Base-by-base conservation (phyloP, 805 yeast genomes). In the Candida pseudofarinosa region DNA sequence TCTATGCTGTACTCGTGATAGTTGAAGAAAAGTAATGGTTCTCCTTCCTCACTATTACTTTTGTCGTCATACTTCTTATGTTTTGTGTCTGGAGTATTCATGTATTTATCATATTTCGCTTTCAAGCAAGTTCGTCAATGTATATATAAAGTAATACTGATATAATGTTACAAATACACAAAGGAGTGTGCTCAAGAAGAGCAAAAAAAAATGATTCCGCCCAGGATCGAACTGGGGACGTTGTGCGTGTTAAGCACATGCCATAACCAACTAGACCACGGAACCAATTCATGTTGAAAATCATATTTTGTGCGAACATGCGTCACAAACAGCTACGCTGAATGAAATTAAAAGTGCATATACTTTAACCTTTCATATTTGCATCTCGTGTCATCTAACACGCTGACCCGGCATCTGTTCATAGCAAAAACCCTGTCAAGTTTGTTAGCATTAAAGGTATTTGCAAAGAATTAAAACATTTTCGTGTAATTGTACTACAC, bases 151-250 rank as follows among this genome's bases (percentile, higher is more conserved):
- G n/a, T n/a, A n/a, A n/a, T n/a, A n/a, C n/a, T n/a, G n/a, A n/a
- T n/a, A n/a, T 33, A 16, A 16, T 3, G 16, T 13, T 7, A 33
- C 16, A 4, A 7, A 7, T 33, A n/a, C 18, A 33, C 18, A 16
- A 33, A n/a, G n/a, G n/a, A n/a, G 14, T 17, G 26, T 35, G 38
- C 17, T 3, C 20, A 32, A 32, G 34, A 7, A 8, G 13, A 32
- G 13, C 6, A 53, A 57, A 65, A 70, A 73, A 62, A 62, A 61
- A 54, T 89, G 97, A 88, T 85, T 88, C 83, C 85, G 89, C 97
- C 97, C 97, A 90, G 97, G 97, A 88, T 91, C 97, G 97, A 91
- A 91, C 97, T 89, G 97, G 97, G 97, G 97, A 91, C 97, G 89
- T 87, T 87, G 93, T 88, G 96, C 97, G 97, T 90, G 97, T 90